phyloP scores from a whole-genome alignment of 1,284 basidiomycete genomes.

The Ceratobasidium sp. region DNA sequence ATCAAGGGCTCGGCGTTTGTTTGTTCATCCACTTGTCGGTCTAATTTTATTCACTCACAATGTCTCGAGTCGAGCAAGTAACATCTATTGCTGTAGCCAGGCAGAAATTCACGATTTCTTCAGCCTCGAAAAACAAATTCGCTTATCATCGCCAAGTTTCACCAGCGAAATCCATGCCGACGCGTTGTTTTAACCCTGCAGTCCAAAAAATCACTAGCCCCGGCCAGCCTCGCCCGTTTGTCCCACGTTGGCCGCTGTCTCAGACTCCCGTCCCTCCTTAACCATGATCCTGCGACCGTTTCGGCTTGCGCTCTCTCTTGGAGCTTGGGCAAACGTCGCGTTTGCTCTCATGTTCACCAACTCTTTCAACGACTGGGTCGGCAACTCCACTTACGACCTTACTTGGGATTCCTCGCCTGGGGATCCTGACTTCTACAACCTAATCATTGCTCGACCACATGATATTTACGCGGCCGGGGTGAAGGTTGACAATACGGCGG shows the following conservation, averaged over 20 bases:
- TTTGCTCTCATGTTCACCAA: constrained; percentile 33
- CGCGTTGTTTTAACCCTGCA: neutral
- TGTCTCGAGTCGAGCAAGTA: too few species aligned
- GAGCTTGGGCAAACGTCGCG: neutral
- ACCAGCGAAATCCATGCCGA: too few species aligned
- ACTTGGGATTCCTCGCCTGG: constrained; percentile 20
- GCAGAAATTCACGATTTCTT: too few species aligned
- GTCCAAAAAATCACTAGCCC: neutral
- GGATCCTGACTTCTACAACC: constrained; percentile 22
- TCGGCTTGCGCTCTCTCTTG: neutral
- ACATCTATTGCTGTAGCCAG: too few species aligned
- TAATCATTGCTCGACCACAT: constrained; percentile 17
- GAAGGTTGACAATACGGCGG: neutral
- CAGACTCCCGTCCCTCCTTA: neutral
- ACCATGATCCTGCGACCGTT: constrained; percentile 5
- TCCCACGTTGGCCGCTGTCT: neutral
- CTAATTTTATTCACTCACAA: too few species aligned
- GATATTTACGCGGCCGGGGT: neutral
- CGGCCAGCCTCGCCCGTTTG: neutral
- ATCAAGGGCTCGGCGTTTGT: too few species aligned
- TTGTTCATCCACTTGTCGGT: too few species aligned
- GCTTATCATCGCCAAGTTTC: too few species aligned
- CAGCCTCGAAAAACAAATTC: too few species aligned
- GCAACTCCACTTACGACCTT: constrained; percentile 24
- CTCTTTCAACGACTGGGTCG: constrained; percentile 38